These are phyloP conservation scores for Chaetothyriales sp. DNA, from an alignment of 2,329 filamentous ascomycete genomes.

Conservation along the genomic window DNA sequence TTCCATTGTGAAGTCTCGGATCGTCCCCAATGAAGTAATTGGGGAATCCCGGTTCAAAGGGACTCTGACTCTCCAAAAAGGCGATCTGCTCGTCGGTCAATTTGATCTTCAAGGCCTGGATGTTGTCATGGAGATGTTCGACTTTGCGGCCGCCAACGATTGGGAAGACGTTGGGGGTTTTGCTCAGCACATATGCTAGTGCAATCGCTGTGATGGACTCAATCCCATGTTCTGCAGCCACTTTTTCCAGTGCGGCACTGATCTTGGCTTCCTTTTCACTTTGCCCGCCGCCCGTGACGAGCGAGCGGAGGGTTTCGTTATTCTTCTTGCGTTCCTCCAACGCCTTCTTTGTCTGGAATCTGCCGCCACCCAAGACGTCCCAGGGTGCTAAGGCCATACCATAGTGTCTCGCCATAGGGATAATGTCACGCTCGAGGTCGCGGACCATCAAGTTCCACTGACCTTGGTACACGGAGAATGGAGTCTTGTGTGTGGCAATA, in stretches of 20 bases:
- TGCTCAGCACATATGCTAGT: conserved; percentile 60
- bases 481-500: conserved; percentile 26
- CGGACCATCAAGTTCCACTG: conserved; percentile 27
- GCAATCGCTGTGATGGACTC: conserved; percentile 49
- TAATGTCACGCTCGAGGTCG: conserved; percentile 30
- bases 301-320: conserved; percentile 29
- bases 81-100: conserved; percentile 50
- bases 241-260: conserved; percentile 45
- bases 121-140: conserved; percentile 56
- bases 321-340: conserved; percentile 30
- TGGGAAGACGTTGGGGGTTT: conserved; percentile 59
- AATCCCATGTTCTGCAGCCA: conserved; percentile 42
- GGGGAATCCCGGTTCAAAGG: conserved; percentile 57
- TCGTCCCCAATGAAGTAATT: conserved; percentile 11
- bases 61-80: conserved; percentile 48
- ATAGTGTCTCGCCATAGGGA: conserved; percentile 28
- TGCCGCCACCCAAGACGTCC: conserved; percentile 43
- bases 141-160: conserved; percentile 58
- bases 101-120: conserved; percentile 50
- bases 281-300: conserved; percentile 21
- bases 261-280: conserved; percentile 39
- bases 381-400: conserved; percentile 42
- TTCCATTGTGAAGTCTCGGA: not conserved
- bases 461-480: conserved; percentile 27
- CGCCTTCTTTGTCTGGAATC: conserved; percentile 38